These are phyloP conservation scores for Groenewaldozyma sp. DNA, from an alignment of 1,139 yeast species.

Conservation along the genomic window DNA sequence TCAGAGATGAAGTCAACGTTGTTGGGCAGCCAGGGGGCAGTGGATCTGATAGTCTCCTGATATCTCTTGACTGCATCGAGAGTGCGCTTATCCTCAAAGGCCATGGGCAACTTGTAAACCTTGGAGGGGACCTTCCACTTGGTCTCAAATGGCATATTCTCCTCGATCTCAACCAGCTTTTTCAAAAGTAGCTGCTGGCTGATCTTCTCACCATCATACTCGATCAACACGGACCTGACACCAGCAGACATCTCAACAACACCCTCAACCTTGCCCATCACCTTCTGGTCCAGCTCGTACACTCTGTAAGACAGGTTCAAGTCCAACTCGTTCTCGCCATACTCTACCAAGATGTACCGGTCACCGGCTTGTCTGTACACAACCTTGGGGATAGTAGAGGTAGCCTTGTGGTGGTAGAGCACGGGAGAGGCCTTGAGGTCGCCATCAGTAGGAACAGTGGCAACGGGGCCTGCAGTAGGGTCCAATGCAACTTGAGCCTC, in stretches of 20 bases:
- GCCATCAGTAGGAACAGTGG: conserved; percentile 1
- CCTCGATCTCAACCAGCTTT: conserved; percentile 63
- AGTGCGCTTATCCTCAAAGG: conserved; percentile 86
- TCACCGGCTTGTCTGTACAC: conserved; percentile 96
- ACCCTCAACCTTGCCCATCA: conserved; percentile 49
- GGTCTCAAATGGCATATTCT: conserved; percentile 59
- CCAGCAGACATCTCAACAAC: conserved; percentile 95
- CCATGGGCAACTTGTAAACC: conserved; percentile 82
- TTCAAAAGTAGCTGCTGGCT: conserved; percentile 54
- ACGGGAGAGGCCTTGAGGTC: conserved; percentile 38
- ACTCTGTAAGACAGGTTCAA: conserved; percentile 79
- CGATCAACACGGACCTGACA: conserved; percentile 87
- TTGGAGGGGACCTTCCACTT: conserved; percentile 84
- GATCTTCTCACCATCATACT: conserved; percentile 54
- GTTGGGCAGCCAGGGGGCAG: conserved; percentile 97
- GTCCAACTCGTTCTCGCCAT: conserved; percentile 83
- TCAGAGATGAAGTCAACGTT: conserved; percentile 90
- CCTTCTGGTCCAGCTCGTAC: conserved; percentile 69
- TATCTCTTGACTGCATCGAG: conserved; percentile 84
- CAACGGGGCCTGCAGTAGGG: conserved; percentile 2
- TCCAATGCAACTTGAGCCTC: conserved; percentile 32
- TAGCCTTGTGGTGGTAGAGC: conserved; percentile 35
- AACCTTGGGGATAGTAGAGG: conserved; percentile 55
- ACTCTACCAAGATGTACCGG: conserved; percentile 80
- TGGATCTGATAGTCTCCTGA: conserved; percentile 83